Conservation (phyloP, 1,139 yeast species). For the Geotrichum candidum region DNA sequence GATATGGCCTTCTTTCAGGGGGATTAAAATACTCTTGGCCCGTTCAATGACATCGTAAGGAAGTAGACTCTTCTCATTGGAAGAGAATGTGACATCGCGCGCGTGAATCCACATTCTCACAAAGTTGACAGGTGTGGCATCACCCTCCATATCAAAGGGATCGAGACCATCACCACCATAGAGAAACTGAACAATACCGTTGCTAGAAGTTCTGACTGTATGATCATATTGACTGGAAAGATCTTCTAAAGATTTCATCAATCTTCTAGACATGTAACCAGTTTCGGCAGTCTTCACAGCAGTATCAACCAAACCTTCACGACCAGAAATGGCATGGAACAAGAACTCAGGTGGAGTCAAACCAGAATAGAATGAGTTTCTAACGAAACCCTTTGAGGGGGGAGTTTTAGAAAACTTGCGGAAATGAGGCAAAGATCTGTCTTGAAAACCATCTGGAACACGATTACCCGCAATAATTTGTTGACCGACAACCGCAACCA, state of each 20-base stretch:
- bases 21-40: conserved; percentile 52
- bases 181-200: conserved; percentile 94
- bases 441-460: conserved; percentile 99
- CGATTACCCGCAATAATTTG: conserved; percentile 98
- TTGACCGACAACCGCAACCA: conserved; percentile 99
- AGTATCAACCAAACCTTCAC: conserved; percentile 98
- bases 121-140: conserved; percentile 92
- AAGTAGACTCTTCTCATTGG: conserved; percentile 50
- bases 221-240: conserved; percentile 88
- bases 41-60: conserved; percentile 65
- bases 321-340: conserved; percentile 98
- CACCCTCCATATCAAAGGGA: conserved; percentile 99
- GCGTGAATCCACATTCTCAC: conserved; percentile 94
- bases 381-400: conserved; percentile 94
- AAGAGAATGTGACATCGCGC: conserved; percentile 58
- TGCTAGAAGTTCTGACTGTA: conserved; percentile 90
- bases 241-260: conserved; percentile 97
- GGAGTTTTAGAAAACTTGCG: conserved; percentile 94
- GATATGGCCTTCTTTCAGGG: conserved; percentile 53
- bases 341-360: conserved; percentile 93
- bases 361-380: conserved; percentile 93
- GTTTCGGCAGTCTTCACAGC: conserved; percentile 99
- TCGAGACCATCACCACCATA: conserved; percentile 99
- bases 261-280: conserved; percentile 97
- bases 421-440: conserved; percentile 95